These are phyloP conservation scores for Emydomyces testavorans DNA, from an alignment of 2,329 filamentous ascomycete species.

Conservation along the genomic window DNA sequence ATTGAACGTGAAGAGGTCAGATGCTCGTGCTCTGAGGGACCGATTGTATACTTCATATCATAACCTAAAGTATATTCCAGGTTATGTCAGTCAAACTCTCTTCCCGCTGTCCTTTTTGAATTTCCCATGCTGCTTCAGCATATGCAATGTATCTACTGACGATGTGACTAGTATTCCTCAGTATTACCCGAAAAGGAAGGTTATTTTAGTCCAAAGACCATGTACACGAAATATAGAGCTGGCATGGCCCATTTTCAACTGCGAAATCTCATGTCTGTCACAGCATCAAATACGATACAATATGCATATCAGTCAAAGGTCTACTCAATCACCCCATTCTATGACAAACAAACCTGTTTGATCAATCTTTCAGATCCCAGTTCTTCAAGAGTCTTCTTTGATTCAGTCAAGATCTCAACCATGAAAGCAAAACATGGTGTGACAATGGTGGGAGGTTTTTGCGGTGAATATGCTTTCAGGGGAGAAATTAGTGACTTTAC, in stretches of 20 bases:
- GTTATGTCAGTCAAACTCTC: constrained; percentile 15
- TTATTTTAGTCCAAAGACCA: constrained; percentile 40
- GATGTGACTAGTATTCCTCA: constrained; percentile 21
- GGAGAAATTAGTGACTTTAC: constrained; percentile 26
- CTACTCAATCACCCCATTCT: constrained; percentile 40
- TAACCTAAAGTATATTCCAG: constrained; percentile 26
- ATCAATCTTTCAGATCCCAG: constrained; percentile 40
- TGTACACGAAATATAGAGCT: constrained; percentile 40
- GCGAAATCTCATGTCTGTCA: constrained; percentile 46
- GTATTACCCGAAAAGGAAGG: constrained; percentile 32
- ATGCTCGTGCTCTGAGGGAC: constrained; percentile 31
- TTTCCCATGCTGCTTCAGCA: neutral
- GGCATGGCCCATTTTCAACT: constrained; percentile 49
- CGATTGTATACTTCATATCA: constrained; percentile 34
- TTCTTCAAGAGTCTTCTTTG: constrained; percentile 27
- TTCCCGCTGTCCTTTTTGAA: neutral
- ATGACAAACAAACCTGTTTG: constrained; percentile 31
- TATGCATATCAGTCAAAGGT: constrained; percentile 42
- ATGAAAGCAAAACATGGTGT: constrained; percentile 41
- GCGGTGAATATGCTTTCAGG: constrained; percentile 46
- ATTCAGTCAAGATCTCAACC: constrained; percentile 41
- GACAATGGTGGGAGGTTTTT: constrained; percentile 46
- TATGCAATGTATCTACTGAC: too few relatives aligned
- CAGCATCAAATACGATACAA: constrained; percentile 44
- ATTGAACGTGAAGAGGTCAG: constrained; percentile 27